Evolutionary conservation across 306 rosid species (phyloP).

Genomic region (Benincasa hispida): DNA sequence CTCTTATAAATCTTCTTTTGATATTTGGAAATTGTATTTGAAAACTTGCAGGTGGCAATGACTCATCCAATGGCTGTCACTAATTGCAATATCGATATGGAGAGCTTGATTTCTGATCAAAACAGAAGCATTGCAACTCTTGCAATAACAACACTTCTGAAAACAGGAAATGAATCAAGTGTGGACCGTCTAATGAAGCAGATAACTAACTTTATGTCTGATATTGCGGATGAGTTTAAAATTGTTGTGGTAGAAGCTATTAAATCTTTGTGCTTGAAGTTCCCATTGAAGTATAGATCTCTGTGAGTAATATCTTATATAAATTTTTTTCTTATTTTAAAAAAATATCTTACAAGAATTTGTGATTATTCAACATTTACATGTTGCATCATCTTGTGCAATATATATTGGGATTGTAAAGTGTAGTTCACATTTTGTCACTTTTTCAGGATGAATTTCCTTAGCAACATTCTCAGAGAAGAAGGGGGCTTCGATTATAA

Average conservation of each 20-base stretch:
- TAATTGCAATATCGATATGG: slow-evolving; percentile 97
- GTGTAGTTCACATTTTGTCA: background rate
- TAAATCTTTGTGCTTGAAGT: slow-evolving; percentile 86
- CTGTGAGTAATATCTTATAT: slow-evolving; percentile 48
- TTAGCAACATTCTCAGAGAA: slow-evolving; percentile 95
- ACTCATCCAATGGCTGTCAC: slow-evolving; percentile 99
- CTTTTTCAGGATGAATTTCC: slow-evolving; percentile 76
- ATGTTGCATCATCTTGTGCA: background rate
- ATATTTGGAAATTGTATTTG: background rate
- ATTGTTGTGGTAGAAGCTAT: slow-evolving; percentile 98
- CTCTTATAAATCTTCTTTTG: slow-evolving; percentile 1
- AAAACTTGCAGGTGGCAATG: slow-evolving; percentile 83
- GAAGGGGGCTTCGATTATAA: slow-evolving; percentile 99
- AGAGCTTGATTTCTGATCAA: slow-evolving; percentile 89
- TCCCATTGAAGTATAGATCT: slow-evolving; percentile 86
- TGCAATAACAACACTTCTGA: slow-evolving; percentile 93
- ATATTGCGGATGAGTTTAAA: slow-evolving; percentile 96
- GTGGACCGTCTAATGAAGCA: slow-evolving; percentile 98
- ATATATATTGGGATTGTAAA: background rate
- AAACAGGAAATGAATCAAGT: slow-evolving; percentile 97
- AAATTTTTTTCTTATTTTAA: background rate
- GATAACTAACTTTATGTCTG: slow-evolving; percentile 95
- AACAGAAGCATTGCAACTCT: slow-evolving; percentile 99
- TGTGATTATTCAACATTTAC: background rate
- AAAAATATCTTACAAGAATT: slow-evolving; percentile 3